phyloP scores from a whole-genome alignment of 148 eudicot species.

The Linanthus parryae region DNA sequence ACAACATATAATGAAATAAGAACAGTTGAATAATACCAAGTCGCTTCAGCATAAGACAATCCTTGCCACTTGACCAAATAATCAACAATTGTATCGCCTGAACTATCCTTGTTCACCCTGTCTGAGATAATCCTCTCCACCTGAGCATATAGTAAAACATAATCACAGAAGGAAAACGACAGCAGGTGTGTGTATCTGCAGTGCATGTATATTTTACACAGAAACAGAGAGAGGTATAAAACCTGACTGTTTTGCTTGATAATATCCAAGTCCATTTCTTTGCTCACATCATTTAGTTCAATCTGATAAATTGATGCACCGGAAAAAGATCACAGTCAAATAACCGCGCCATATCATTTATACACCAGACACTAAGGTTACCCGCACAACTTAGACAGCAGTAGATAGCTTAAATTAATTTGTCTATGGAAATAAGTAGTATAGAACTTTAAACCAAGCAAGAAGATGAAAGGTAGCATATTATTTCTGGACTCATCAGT shows the following conservation, averaged over 20 bases:
- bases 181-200: background rate
- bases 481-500: too few relatives aligned
- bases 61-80: constrained; percentile 99
- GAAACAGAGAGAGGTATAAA: constrained; percentile 5
- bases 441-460: too few relatives aligned
- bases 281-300: constrained; percentile 98
- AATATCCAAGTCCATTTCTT: constrained; percentile 99
- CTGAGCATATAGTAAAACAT: constrained; percentile 13
- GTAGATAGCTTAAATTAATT: too few relatives aligned
- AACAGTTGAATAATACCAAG: constrained; percentile 55
- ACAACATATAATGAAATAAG: background rate
- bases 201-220: too few relatives aligned
- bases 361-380: too few relatives aligned
- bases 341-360: background rate
- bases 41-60: constrained; percentile 97
- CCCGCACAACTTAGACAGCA: too few relatives aligned
- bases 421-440: too few relatives aligned
- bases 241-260: constrained; percentile 96
- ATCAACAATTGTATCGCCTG: constrained; percentile 60
- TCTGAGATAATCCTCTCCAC: constrained; percentile 95
- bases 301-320: constrained; percentile 37
- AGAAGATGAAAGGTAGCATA: too few relatives aligned
- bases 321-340: background rate
- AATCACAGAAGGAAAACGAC: background rate
- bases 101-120: constrained; percentile 50